phyloP scores from a whole-genome alignment of 495 filamentous ascomycete genomes.

The Aspergillus ostianus region DNA sequence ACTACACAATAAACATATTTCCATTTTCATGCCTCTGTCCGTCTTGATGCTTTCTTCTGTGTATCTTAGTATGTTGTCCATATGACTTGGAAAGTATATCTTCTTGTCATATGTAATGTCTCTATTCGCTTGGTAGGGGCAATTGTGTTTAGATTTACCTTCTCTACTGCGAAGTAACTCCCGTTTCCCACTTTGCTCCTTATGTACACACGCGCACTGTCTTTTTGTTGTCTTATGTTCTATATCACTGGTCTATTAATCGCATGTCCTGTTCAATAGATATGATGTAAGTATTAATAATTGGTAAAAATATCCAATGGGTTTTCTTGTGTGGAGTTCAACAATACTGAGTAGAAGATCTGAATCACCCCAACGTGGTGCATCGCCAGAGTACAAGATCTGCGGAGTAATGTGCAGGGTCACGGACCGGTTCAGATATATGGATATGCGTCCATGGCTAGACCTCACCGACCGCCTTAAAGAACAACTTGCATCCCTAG shows the following conservation, averaged over 20 bases:
- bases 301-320: background rate
- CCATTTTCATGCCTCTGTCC: conserved; percentile 18
- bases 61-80: conserved; percentile 44
- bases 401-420: too few relatives aligned
- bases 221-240: conserved; percentile 6
- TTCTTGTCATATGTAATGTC: conserved; percentile 31
- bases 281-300: background rate
- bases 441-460: background rate
- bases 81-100: conserved; percentile 33
- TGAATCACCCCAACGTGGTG: too few relatives aligned
- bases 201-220: conserved; percentile 3
- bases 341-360: too few relatives aligned
- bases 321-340: too few relatives aligned
- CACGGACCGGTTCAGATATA: background rate
- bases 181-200: conserved; percentile 16
- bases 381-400: too few relatives aligned
- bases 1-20: conserved; percentile 10
- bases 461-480: background rate
- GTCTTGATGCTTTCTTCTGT: conserved; percentile 33
- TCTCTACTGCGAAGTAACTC: conserved; percentile 23
- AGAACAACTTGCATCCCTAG: background rate
- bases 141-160: conserved; percentile 27
- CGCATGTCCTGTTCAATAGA: background rate
- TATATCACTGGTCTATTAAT: background rate
- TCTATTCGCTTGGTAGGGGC: conserved; percentile 17